Evolutionary conservation across 1,139 yeast species (phyloP).

Genomic region (Diutina mesorugosa): DNA sequence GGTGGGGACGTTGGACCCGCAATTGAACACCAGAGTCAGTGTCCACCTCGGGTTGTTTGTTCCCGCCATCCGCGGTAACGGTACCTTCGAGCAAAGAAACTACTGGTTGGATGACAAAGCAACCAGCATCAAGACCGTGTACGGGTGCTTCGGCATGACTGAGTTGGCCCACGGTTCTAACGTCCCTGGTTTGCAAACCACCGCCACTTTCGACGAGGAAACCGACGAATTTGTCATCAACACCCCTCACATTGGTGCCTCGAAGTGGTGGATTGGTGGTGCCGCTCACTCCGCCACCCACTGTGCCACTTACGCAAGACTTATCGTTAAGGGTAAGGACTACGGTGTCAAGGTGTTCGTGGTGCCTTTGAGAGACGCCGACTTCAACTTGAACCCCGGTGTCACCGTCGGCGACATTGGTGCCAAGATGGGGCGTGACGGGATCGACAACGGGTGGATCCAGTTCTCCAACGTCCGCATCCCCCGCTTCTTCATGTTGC

Average conservation of each 20-base stretch:
- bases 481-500: constrained; percentile 35
- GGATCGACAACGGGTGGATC: constrained; percentile 3
- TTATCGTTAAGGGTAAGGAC: constrained; percentile 30
- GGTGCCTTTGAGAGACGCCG: constrained; percentile 33
- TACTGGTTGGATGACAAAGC: constrained; percentile 67
- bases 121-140: constrained; percentile 17
- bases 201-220: constrained; percentile 29
- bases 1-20: constrained; percentile 35
- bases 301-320: constrained; percentile 28
- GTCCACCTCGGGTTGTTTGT: constrained; percentile 38
- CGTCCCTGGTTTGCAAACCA: constrained; percentile 33
- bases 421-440: constrained; percentile 27
- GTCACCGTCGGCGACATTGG: constrained; percentile 34
- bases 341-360: constrained; percentile 38
- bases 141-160: constrained; percentile 39
- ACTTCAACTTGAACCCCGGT: constrained; percentile 32
- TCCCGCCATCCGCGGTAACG: constrained; percentile 35
- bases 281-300: constrained; percentile 40
- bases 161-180: constrained; percentile 38
- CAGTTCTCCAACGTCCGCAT: constrained; percentile 25
- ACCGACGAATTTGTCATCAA: constrained; percentile 30
- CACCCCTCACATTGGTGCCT: constrained; percentile 38
- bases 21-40: constrained; percentile 34
- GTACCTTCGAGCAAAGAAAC: constrained; percentile 38
- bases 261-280: constrained; percentile 43